These are phyloP conservation scores for Boletales sp. DNA, from an alignment of 768 basidiomycete species.

Conservation along the genomic window DNA sequence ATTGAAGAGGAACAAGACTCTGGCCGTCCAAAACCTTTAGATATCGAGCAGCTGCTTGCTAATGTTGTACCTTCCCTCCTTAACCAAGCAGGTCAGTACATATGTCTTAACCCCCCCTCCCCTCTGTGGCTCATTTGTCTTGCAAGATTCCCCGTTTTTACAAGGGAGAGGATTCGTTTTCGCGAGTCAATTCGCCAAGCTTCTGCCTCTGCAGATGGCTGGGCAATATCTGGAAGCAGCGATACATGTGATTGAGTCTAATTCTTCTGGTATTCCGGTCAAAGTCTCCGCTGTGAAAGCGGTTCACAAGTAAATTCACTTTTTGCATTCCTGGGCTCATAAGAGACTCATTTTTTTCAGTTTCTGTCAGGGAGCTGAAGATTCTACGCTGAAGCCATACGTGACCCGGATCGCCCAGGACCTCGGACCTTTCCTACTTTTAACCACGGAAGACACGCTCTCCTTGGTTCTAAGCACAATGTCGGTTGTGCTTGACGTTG, in stretches of 20 bases:
- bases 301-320: constrained; percentile 71
- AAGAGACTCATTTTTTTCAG: constrained; percentile 34
- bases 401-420: constrained; percentile 74
- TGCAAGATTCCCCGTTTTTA: constrained; percentile 80
- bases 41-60: constrained; percentile 72
- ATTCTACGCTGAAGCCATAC: constrained; percentile 57
- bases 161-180: constrained; percentile 96
- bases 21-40: constrained; percentile 62
- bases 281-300: constrained; percentile 95
- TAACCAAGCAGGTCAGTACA: constrained; percentile 57
- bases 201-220: constrained; percentile 68
- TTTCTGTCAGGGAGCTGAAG: constrained; percentile 61
- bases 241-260: constrained; percentile 76
- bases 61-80: constrained; percentile 79
- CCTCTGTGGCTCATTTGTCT: background rate
- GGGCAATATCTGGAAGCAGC: constrained; percentile 87
- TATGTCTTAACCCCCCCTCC: background rate
- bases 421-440: constrained; percentile 77
- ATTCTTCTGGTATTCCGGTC: constrained; percentile 72
- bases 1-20: constrained; percentile 72
- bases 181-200: constrained; percentile 79
- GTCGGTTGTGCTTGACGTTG: constrained; percentile 72
- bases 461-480: constrained; percentile 85
- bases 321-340: background rate
- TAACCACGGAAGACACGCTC: constrained; percentile 84